These are phyloP conservation scores for Antonospora locustae DNA, from an alignment of 371 early-diverging fungal species.

Conservation along the genomic window DNA sequence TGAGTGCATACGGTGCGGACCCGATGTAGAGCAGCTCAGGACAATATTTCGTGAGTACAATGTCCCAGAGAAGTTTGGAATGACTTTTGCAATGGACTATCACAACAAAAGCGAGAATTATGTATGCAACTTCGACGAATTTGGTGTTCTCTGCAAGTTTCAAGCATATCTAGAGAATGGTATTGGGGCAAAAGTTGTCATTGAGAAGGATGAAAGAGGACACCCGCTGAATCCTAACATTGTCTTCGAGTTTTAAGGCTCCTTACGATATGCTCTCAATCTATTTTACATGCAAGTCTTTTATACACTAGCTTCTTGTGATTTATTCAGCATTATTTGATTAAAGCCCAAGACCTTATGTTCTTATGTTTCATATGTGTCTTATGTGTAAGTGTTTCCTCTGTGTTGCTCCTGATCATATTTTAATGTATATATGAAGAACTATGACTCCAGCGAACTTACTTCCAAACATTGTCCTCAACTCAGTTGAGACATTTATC, in stretches of 20 bases:
- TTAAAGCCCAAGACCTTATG: neutral
- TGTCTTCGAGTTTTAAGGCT: conserved; percentile 29
- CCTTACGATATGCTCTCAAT: neutral
- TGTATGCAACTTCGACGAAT: conserved; percentile 29
- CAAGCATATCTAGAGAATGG: conserved; percentile 22
- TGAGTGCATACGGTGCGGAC: no score
- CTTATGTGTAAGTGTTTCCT: neutral
- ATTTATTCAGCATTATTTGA: neutral
- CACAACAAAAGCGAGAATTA: conserved; percentile 21
- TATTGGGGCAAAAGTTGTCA: conserved; percentile 2
- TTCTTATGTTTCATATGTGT: neutral
- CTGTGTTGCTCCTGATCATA: neutral
- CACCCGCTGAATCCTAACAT: conserved; percentile 36
- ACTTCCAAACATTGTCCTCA: no score
- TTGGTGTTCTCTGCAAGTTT: conserved; percentile 19
- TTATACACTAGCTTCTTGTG: no score
- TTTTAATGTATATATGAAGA: conserved; percentile 7
- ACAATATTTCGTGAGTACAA: conserved; percentile 10
- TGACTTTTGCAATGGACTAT: conserved; percentile 43
- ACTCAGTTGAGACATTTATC: no score
- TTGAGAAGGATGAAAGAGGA: conserved; percentile 3
- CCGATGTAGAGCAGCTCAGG: neutral
- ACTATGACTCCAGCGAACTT: no score
- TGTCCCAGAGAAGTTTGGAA: conserved; percentile 26
- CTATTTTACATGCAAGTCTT: no score